Evolutionary conservation across 768 basidiomycete genomes (phyloP), one percentile per base, ranked within the genome.

Genomic region (Phlebiopsis flavidoalba): DNA sequence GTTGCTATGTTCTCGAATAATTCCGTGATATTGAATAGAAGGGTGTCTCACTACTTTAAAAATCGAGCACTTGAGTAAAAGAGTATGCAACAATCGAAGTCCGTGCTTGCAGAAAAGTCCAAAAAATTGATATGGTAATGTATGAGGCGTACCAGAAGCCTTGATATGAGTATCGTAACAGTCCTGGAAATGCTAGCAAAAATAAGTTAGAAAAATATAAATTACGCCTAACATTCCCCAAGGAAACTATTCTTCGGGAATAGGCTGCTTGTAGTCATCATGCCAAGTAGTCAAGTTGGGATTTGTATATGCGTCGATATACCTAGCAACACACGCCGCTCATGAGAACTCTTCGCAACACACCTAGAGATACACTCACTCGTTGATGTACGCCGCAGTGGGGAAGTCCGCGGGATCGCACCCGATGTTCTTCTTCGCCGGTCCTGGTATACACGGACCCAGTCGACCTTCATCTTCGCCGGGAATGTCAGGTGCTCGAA

Each of bases 381-480:
- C 48, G 51, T 87, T 75, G 71, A 96, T 98, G 71, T 98, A 98
- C 11, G 80, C 79, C 52, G 81, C 73, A 0, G 95, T 98, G 0
- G 95, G 95, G 70, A 82, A 88, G 47, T 83, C 81, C 50, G 74
- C 68, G 10, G 95, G 95, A 69, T 91, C 87, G 69, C 95, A 97
- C 11, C 95, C 94, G 53, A 93, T 79, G 70, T 93, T 95, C 59
- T 84, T 78, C 33, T 79, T 69, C 62, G 83, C 72, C 67, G 80
- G 3, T 84, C 83, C 69, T 96, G 95, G 72, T 97, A 98, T 6
- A 98, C 91, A 22, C 95, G 84, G 59, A 98, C 84, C 76, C 88
- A 98, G 70, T 98, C 93, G 46, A 96, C 77, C 51, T 76, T 77
- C 91, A 97, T 87, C 70, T 75, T 69, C 60, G 72, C 66, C 6